Percentiles rank a stretch among this genome's conserved stretches.
phyloP scores from a whole-genome alignment of 2,329 filamentous ascomycete species.

The Spiromastix sp. region DNA sequence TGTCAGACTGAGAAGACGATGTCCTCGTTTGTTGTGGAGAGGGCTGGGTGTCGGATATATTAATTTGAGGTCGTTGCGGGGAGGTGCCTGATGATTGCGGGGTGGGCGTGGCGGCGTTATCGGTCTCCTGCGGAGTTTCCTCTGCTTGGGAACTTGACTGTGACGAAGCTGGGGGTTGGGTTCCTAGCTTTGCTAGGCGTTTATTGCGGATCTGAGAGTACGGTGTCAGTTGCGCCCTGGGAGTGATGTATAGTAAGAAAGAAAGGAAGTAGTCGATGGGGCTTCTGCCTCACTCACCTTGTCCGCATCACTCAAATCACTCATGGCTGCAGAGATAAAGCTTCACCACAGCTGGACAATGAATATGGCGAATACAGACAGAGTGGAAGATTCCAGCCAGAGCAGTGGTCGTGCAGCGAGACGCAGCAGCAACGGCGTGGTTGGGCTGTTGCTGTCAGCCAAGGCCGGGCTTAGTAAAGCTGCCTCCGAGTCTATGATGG shows the following conservation, averaged over 20 bases:
- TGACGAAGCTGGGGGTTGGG: conserved; percentile 18
- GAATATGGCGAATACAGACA: background rate
- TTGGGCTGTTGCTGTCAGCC: too few species aligned
- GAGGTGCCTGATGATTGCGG: conserved; percentile 5
- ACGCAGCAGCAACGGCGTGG: too few species aligned
- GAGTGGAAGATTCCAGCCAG: background rate
- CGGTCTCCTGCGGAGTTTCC: conserved; percentile 7
- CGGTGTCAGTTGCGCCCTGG: background rate
- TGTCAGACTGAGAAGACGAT: conserved; percentile 23
- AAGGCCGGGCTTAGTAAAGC: too few species aligned
- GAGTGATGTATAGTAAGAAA: too few species aligned
- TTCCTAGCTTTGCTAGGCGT: conserved; percentile 53
- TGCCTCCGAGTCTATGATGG: too few species aligned
- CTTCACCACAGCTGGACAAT: conserved; percentile 6
- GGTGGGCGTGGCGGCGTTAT: conserved; percentile 1
- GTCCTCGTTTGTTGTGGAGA: conserved; percentile 9
- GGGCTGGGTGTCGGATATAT: conserved; percentile 16
- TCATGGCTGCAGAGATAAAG: conserved; percentile 7
- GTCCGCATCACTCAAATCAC: conserved; percentile 30
- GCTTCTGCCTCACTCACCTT: conserved; percentile 29
- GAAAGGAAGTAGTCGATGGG: too few species aligned
- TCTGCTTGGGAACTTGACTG: conserved; percentile 16
- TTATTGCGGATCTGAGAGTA: conserved; percentile 52
- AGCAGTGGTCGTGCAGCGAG: too few species aligned
- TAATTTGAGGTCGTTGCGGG: conserved; percentile 18